Evolutionary conservation across 2,329 filamentous ascomycete species (phyloP).

Genomic region (Pseudogymnoascus sp.): DNA sequence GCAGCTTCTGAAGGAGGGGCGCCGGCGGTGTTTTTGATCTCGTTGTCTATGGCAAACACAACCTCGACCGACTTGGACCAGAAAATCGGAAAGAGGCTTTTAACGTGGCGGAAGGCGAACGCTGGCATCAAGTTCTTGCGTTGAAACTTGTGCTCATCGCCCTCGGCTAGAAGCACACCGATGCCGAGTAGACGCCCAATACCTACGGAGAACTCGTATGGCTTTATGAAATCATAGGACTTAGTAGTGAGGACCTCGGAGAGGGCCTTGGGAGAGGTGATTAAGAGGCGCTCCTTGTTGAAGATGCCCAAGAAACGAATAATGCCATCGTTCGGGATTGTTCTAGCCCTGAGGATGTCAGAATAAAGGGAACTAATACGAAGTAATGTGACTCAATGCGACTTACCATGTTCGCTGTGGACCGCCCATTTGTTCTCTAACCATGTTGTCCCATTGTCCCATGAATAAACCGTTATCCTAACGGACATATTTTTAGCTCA

Average conservation of each 20-base stretch:
- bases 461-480: slow-evolving; percentile 37
- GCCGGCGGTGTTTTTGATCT: slow-evolving; percentile 36
- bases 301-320: slow-evolving; percentile 58
- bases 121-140: slow-evolving; percentile 74
- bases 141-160: slow-evolving; percentile 81
- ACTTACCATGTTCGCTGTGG: slow-evolving; percentile 32
- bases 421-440: slow-evolving; percentile 33
- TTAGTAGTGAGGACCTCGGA: slow-evolving; percentile 62
- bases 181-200: slow-evolving; percentile 61
- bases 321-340: slow-evolving; percentile 59
- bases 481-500: neutral
- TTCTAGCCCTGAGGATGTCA: slow-evolving; percentile 41
- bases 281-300: slow-evolving; percentile 56
- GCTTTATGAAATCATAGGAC: slow-evolving; percentile 65
- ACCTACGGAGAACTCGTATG: slow-evolving; percentile 31
- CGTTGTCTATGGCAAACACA: slow-evolving; percentile 51
- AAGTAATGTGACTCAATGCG: slow-evolving; percentile 32
- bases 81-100: slow-evolving; percentile 76
- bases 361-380: slow-evolving; percentile 31
- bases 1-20: slow-evolving; percentile 29
- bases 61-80: slow-evolving; percentile 70
- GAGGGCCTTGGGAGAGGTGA: slow-evolving; percentile 57
- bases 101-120: slow-evolving; percentile 80
- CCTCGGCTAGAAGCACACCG: slow-evolving; percentile 73
- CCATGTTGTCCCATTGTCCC: slow-evolving; percentile 36